Conservation (phyloP, 1,139 yeast genomes). For the Diutina neorugosa region DNA sequence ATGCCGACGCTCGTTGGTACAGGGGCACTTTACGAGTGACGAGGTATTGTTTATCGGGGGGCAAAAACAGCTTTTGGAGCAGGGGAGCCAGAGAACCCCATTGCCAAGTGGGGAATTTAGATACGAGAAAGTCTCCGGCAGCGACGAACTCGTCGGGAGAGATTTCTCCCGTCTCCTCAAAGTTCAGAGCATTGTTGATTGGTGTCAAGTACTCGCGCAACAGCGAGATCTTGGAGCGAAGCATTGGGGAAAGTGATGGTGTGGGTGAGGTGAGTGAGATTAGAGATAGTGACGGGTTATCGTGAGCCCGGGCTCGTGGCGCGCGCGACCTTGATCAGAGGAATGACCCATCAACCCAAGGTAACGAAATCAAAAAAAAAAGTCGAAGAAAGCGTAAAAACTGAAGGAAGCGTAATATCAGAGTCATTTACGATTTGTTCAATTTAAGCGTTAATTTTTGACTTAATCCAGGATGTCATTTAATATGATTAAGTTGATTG, state of each 20-base stretch:
- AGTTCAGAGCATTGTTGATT: slow-evolving; percentile 70
- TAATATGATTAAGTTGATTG: no score
- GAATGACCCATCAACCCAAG: no score
- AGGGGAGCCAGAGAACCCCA: slow-evolving; percentile 70
- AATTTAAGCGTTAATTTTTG: no score
- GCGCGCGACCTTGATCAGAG: background rate
- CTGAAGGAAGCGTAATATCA: no score
- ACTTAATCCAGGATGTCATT: no score
- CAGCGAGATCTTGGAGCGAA: slow-evolving; percentile 45
- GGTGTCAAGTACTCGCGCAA: slow-evolving; percentile 92
- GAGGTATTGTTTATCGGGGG: slow-evolving; percentile 73
- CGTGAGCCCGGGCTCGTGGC: background rate
- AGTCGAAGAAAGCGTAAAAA: no score
- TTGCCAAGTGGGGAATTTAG: slow-evolving; percentile 93
- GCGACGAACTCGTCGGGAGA: slow-evolving; percentile 87
- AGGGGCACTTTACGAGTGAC: slow-evolving; percentile 88
- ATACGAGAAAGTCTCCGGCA: slow-evolving; percentile 87
- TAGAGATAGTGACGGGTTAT: background rate
- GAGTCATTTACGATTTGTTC: no score
- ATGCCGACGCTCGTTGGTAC: slow-evolving; percentile 56
- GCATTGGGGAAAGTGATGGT: background rate
- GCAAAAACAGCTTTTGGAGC: slow-evolving; percentile 58
- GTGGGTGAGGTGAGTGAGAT: background rate
- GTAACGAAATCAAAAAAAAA: no score
- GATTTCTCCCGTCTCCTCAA: slow-evolving; percentile 75